phyloP scores from a whole-genome alignment of 2,329 filamentous ascomycete genomes.

The Penicillium vulpinum region DNA sequence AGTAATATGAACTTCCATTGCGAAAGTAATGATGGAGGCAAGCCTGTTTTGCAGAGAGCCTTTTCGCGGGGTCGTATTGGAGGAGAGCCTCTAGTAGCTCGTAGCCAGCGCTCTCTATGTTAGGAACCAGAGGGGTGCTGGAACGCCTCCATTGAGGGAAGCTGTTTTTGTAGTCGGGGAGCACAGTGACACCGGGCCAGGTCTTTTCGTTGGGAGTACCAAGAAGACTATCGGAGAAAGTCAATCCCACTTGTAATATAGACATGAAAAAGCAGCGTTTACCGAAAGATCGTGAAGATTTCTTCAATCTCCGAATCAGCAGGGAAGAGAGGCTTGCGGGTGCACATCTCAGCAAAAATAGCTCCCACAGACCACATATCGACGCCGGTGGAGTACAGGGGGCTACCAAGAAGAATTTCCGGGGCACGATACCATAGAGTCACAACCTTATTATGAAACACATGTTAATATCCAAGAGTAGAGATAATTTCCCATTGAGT shows the following conservation, averaged over 20 bases:
- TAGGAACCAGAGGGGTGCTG: constrained; percentile 65
- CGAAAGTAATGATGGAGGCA: constrained; percentile 82
- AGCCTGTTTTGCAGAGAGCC: constrained; percentile 86
- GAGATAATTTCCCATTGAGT: neutral
- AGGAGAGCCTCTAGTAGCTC: constrained; percentile 65
- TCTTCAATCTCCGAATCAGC: constrained; percentile 92
- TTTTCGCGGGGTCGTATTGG: constrained; percentile 80
- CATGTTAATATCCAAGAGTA: neutral
- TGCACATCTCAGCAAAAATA: constrained; percentile 97
- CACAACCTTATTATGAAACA: constrained; percentile 60
- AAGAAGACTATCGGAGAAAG: constrained; percentile 54
- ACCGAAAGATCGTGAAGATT: constrained; percentile 94
- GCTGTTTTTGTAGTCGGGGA: constrained; percentile 87
- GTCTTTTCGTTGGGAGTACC: constrained; percentile 78
- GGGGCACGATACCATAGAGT: constrained; percentile 91
- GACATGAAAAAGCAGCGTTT: constrained; percentile 28
- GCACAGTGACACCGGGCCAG: constrained; percentile 89
- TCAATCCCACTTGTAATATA: constrained; percentile 33
- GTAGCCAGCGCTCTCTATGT: constrained; percentile 63
- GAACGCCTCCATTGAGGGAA: constrained; percentile 89
- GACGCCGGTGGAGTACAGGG: constrained; percentile 89
- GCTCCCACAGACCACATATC: constrained; percentile 96
- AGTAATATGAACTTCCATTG: constrained; percentile 51
- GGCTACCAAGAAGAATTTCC: constrained; percentile 84
- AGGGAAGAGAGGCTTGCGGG: constrained; percentile 85